These are phyloP conservation scores for Rhizopogon vulgaris DNA, from an alignment of 768 basidiomycete genomes.

Conservation along the genomic window DNA sequence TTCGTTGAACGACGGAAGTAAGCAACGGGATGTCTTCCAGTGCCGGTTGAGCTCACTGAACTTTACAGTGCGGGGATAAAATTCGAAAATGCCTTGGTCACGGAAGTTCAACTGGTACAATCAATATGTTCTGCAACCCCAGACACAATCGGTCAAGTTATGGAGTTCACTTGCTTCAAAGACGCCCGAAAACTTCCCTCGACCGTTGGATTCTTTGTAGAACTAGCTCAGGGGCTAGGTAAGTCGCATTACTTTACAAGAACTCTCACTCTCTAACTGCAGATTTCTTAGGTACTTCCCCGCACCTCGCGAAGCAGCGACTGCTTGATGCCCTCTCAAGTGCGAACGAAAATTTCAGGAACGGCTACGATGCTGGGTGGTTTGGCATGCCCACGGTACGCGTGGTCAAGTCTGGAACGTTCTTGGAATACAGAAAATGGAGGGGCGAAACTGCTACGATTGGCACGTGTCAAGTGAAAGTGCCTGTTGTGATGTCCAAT, in stretches of 20 bases:
- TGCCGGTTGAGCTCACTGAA: neutral
- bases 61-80: conserved; percentile 9
- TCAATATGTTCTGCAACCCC: conserved; percentile 3
- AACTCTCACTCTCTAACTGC: neutral
- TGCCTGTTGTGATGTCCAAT: conserved; percentile 7
- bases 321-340: conserved; percentile 6
- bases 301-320: neutral
- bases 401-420: conserved; percentile 8
- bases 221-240: conserved; percentile 8
- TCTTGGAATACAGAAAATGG: conserved; percentile 6
- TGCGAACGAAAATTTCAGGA: neutral
- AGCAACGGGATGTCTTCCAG: neutral
- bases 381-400: conserved; percentile 9
- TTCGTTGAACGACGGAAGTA: conserved; percentile 17
- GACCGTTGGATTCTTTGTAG: conserved; percentile 8
- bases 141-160: conserved; percentile 8
- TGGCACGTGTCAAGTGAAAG: conserved; percentile 11
- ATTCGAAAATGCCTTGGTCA: conserved; percentile 3
- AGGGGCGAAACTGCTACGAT: conserved; percentile 5
- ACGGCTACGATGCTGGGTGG: neutral
- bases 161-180: neutral
- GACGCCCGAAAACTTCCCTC: conserved; percentile 1
- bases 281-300: conserved; percentile 3
- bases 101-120: conserved; percentile 7
- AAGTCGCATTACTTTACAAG: neutral